phyloP scores from a whole-genome alignment of 768 basidiomycete genomes.

The Amanita molliuscula region DNA sequence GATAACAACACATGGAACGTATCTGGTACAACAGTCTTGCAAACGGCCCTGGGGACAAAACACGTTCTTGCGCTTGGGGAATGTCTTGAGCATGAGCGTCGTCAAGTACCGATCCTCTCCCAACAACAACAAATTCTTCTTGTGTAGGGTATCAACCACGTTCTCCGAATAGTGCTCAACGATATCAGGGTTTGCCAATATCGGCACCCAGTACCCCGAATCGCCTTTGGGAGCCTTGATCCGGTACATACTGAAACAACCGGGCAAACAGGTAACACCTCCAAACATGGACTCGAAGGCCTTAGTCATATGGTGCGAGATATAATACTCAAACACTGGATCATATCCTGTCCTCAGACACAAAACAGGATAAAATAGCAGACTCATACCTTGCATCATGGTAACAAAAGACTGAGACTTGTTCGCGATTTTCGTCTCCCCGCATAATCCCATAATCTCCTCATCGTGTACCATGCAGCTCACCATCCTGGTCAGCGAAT shows the following conservation, averaged over 20 bases:
- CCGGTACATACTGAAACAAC: slow-evolving; percentile 99
- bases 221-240: slow-evolving; percentile 99
- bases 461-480: slow-evolving; percentile 94
- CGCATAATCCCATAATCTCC: slow-evolving; percentile 98
- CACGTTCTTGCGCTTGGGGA: slow-evolving; percentile 98
- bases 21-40: slow-evolving; percentile 97
- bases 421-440: slow-evolving; percentile 99
- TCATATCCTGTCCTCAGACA: slow-evolving; percentile 9
- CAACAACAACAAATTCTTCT: slow-evolving; percentile 94
- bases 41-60: slow-evolving; percentile 98
- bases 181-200: slow-evolving; percentile 96
- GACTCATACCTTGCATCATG: slow-evolving; percentile 92
- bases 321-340: slow-evolving; percentile 98
- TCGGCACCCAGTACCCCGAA: slow-evolving; percentile 95
- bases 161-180: slow-evolving; percentile 99
- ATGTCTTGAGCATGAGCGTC: slow-evolving; percentile 95
- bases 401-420: slow-evolving; percentile 98
- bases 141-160: slow-evolving; percentile 97
- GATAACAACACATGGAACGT: slow-evolving; percentile 90
- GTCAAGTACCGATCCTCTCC: slow-evolving; percentile 99
- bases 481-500: slow-evolving; percentile 92
- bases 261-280: slow-evolving; percentile 97
- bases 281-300: slow-evolving; percentile 99
- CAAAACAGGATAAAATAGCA: not conserved
- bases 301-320: slow-evolving; percentile 98